Percentiles rank a stretch among this genome's conserved stretches.
phyloP scores from a whole-genome alignment of 495 filamentous ascomycete species.

The Neurospora sp. region DNA sequence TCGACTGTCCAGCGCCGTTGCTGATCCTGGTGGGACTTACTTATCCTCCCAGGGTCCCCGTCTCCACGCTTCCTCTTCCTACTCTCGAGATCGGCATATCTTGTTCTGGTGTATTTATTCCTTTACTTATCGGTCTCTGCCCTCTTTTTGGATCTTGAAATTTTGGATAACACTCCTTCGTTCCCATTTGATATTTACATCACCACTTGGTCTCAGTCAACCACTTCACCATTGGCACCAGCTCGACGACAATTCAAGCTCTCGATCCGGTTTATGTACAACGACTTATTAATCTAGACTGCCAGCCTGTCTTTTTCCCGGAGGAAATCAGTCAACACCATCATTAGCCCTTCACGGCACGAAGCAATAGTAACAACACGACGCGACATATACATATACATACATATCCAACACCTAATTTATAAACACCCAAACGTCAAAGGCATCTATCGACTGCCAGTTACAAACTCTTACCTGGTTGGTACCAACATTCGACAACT shows the following conservation, averaged over 20 bases:
- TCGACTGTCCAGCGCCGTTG: conserved; percentile 24
- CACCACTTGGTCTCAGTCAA: conserved; percentile 9
- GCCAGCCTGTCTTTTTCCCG: conserved; percentile 37
- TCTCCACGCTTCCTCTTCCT: conserved; percentile 30
- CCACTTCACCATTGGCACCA: conserved; percentile 2
- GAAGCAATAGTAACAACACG: conserved; percentile 27
- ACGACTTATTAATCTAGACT: conserved; percentile 29
- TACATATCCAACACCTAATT: conserved; percentile 32
- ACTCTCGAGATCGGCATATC: conserved; percentile 39
- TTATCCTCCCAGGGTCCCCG: conserved; percentile 40
- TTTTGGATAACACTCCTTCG: conserved; percentile 38
- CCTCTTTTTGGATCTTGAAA: conserved; percentile 35
- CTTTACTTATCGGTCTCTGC: conserved; percentile 37
- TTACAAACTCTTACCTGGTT: conserved; percentile 14
- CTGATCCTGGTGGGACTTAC: conserved; percentile 35
- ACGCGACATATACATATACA: conserved; percentile 29
- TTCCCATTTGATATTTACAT: conserved; percentile 29
- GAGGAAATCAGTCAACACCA: conserved; percentile 35
- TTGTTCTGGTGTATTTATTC: conserved; percentile 41
- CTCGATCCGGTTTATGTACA: conserved; percentile 32
- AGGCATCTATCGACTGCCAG: conserved; percentile 9
- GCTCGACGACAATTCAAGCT: conserved; percentile 7
- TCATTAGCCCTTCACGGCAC: conserved; percentile 37
- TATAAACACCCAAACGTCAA: conserved; percentile 20
- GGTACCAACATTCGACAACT: conserved; percentile 11